Evolutionary conservation across 1,139 yeast species (phyloP), one percentile per base, ranked within the genome.

Genomic region (Dujonia santamariae): DNA sequence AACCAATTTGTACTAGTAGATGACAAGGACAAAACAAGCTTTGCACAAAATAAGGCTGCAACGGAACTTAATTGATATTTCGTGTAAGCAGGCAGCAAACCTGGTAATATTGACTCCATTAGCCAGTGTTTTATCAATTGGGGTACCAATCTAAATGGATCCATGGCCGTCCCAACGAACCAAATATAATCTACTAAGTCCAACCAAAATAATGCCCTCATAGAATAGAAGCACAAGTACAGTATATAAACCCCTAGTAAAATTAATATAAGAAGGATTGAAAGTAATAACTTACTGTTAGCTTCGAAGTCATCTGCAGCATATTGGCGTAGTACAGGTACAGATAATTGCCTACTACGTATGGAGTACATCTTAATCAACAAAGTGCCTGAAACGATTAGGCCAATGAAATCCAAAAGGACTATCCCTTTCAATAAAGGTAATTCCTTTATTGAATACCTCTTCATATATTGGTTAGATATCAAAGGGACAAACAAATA

Each of bases 121-220:
- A 53, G 47, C 56, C 56, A 58, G 34, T 60, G 60, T 47, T 60
- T 47, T 26, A 49, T 39, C 4, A 58, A 32, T 32, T 64, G 68
- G 1, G 72, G 70, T 3, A 50, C 14, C 7, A 48, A 40, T 30
- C 46, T 45, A 7, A 52, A 19, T 7, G 45, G 19, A 13, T 38
- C 42, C 1, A 47, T 21, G 12, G 47, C 22, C 27, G 51, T 51
- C n/a, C 49, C 41, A 0, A 48, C 26, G 2, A 56, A 31, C 68
- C 68, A 63, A 1, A 58, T 6, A 23, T 37, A 50, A 26, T 61
- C 67, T 3, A 56, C 42, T 6, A 53, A 14, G 38, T 66, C 72
- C 13, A 27, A 41, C 7, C 40, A 26, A 8, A 39, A 36, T 8
- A 50, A 26, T 17, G 43, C 35, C 7, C 28, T 35, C 29, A 5